Percentiles rank a stretch among this genome's conserved stretches.
Evolutionary conservation across 495 filamentous ascomycete species (phyloP).

Genomic region (Tuber brumale): DNA sequence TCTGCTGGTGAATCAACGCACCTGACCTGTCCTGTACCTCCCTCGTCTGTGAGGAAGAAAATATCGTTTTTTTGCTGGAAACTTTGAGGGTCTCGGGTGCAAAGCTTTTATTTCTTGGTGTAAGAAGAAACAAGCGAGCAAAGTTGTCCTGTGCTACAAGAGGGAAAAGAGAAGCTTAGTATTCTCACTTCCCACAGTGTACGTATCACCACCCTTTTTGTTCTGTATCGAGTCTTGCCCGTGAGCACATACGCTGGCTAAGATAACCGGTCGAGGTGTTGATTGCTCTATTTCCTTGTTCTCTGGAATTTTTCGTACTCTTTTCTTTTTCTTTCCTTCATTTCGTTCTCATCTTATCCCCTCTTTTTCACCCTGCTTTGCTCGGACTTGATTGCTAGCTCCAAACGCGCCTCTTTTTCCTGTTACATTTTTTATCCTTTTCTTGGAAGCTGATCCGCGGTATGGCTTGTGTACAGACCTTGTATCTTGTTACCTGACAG

Average conservation of each 20-base stretch:
- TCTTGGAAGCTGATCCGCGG: constrained; percentile 43
- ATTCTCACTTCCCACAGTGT: constrained; percentile 41
- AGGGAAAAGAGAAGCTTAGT: constrained; percentile 32
- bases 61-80: constrained; percentile 39
- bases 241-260: constrained; percentile 2
- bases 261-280: constrained; percentile 18
- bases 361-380: constrained; percentile 25
- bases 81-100: constrained; percentile 27
- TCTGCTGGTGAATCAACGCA: constrained; percentile 34
- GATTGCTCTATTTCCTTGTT: constrained; percentile 22
- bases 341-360: constrained; percentile 32
- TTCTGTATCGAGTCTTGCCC: constrained; percentile 36
- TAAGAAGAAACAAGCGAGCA: constrained; percentile 38
- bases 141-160: constrained; percentile 38
- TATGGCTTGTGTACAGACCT: constrained; percentile 42
- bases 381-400: constrained; percentile 22
- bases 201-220: constrained; percentile 43
- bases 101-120: constrained; percentile 41
- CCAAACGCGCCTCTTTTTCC: constrained; percentile 10
- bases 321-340: constrained; percentile 31
- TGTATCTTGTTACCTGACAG: constrained; percentile 40
- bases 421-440: constrained; percentile 16
- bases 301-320: constrained; percentile 36
- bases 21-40: constrained; percentile 34
- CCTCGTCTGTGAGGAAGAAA: constrained; percentile 40